Evolutionary conservation across 257 asterid species (phyloP).

Genomic region (Solanum sitiens): DNA sequence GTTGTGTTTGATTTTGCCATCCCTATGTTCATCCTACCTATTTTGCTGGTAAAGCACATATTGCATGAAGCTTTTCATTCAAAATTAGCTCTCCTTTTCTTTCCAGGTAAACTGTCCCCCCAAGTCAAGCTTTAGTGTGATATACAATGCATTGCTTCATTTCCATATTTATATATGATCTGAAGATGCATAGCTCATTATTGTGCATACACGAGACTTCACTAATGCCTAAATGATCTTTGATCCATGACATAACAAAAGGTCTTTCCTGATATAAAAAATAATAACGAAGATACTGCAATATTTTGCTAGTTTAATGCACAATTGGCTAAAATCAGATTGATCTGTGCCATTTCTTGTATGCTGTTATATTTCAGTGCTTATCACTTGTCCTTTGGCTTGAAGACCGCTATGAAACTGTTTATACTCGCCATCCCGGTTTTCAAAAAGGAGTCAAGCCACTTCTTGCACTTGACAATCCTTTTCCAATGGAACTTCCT

Average conservation of each 20-base stretch:
- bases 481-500: constrained; percentile 90
- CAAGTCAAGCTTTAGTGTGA: neutral
- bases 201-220: neutral
- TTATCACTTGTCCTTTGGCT: constrained; percentile 85
- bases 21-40: neutral
- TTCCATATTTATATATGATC: neutral
- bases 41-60: neutral
- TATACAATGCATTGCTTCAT: neutral
- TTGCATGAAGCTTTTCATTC: neutral
- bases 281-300: neutral
- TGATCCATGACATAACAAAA: neutral
- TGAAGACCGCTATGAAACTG: constrained; percentile 84
- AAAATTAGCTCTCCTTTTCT: neutral
- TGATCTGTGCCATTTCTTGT: neutral
- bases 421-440: constrained; percentile 79
- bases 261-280: neutral
- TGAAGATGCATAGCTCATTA: neutral
- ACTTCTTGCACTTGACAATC: constrained; percentile 66
- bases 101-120: neutral
- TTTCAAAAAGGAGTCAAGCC: constrained; percentile 77
- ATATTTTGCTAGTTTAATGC: neutral
- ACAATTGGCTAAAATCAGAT: neutral
- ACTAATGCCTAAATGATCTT: neutral
- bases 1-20: neutral
- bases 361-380: constrained; percentile 44